Evolutionary conservation across 768 basidiomycete species (phyloP), one percentile per base, ranked within the genome.

Genomic region (Artomyces pyxidatus): DNA sequence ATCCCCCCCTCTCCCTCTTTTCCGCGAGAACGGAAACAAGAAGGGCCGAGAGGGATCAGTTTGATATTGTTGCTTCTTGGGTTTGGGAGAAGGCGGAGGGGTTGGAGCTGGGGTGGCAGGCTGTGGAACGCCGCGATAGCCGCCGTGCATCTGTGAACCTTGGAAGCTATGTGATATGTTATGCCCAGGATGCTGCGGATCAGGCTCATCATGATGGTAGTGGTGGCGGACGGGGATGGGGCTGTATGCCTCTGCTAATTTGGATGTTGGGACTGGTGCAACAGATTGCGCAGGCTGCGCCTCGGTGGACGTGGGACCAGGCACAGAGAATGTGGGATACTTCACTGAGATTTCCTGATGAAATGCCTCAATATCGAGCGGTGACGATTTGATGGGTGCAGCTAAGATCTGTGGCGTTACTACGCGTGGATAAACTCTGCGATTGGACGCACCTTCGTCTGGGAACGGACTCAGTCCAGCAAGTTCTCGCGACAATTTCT

Each of bases 51-150:
- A 81, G 63, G 94, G 96, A 65, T 99, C 96, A 0, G 96, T 99
- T 62, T 98, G 96, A 64, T 91, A 99, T 63, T 95, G 91, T 62
- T 95, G 95, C 64, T 98, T 97, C 72, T 99, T 99, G 9, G 89
- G 91, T 61, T 95, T 97, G 2, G 82, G 88, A 28, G 81, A 77
- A 6, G 78, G 73, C 0, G 89, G 88, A 0, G 93, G 93, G 0
- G 90, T 81, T 2, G 94, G 92, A 22, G 92, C 91, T 6, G 94
- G 94, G 3, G 94, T 98, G 11, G 83, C 78, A 1, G 91, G 83
- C 59, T 88, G 87, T 14, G 76, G 80, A 22, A 62, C 59, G 23
- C 64, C 59, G 25, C 77, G 68, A 58, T 68, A 77, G 8, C 66
- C 56, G 57, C 68, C 60, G 63, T 72, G 66, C 22, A 66, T 55